Percentiles rank a stretch among this genome's conserved stretches.
Conservation (phyloP, 2,329 filamentous ascomycete genomes). For the Cytospora schulzeri region DNA sequence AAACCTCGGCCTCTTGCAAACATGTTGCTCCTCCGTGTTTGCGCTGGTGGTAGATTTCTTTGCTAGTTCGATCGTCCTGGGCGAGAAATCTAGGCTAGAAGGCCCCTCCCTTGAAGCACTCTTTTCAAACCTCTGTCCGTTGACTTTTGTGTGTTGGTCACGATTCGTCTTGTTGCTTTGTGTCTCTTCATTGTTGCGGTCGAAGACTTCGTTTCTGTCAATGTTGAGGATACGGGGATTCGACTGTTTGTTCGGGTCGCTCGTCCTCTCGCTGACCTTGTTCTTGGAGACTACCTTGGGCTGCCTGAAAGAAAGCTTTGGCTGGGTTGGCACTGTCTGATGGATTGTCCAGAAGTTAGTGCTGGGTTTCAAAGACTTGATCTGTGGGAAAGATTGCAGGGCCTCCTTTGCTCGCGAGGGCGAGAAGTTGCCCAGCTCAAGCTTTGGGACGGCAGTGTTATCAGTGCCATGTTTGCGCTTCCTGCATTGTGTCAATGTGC, state of each 20-base stretch:
- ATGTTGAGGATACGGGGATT: neutral
- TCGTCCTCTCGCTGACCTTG: neutral
- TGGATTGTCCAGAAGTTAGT: neutral
- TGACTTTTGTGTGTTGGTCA: too few relatives aligned
- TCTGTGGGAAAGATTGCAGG: neutral
- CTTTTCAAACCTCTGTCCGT: neutral
- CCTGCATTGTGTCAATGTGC: constrained; percentile 1
- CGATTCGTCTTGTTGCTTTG: neutral
- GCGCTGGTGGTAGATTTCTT: neutral
- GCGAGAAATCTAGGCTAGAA: neutral
- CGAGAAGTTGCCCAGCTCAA: neutral
- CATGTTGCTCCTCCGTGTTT: neutral
- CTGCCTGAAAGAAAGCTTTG: neutral
- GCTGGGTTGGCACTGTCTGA: neutral
- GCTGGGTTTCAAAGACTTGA: neutral
- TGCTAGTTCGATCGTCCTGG: neutral
- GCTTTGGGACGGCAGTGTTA: neutral
- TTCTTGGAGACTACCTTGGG: neutral
- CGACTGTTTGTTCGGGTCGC: neutral
- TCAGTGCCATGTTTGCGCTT: constrained; percentile 1
- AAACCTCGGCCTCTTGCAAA: neutral
- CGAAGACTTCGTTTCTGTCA: neutral
- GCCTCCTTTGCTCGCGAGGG: neutral
- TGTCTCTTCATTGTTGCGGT: neutral
- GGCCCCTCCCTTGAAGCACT: neutral